Conservation (phyloP, 768 basidiomycete species). For the Fibroporia radiculosa region DNA sequence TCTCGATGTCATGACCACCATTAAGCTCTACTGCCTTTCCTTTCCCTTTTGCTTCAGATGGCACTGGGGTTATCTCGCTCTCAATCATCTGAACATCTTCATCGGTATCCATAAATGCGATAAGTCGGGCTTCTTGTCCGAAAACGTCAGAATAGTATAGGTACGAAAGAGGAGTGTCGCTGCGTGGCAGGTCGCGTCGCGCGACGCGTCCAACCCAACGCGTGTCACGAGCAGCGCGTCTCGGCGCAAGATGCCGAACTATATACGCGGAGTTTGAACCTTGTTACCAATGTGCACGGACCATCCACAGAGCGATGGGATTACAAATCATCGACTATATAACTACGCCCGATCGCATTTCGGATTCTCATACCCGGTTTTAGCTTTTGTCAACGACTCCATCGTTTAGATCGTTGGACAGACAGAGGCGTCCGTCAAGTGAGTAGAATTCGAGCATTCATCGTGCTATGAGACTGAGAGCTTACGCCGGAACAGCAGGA, state of each 20-base stretch:
- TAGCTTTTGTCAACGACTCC: constrained; percentile 90
- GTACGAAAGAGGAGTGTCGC: constrained; percentile 5
- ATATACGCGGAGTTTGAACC: constrained; percentile 17
- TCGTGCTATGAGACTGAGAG: background rate
- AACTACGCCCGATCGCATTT: constrained; percentile 5
- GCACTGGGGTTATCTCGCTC: constrained; percentile 26
- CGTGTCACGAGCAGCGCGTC: constrained; percentile 17
- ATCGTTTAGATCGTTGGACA: constrained; percentile 85
- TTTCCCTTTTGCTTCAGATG: constrained; percentile 32
- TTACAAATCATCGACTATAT: constrained; percentile 21
- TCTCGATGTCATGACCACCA: constrained; percentile 45
- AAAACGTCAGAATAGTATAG: constrained; percentile 5
- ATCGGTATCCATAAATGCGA: constrained; percentile 6
- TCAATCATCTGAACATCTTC: constrained; percentile 46
- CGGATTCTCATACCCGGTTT: constrained; percentile 30
- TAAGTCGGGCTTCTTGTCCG: background rate
- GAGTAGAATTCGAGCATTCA: constrained; percentile 2
- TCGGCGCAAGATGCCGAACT: constrained; percentile 9
- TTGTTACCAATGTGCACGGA: constrained; percentile 32
- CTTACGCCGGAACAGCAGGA: constrained; percentile 73
- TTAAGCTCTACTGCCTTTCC: constrained; percentile 57
- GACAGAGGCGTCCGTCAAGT: constrained; percentile 60
- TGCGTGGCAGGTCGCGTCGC: background rate
- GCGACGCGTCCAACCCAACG: constrained; percentile 10
- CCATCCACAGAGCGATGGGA: constrained; percentile 29